A percentile compares a stretch with the other conserved stretches of the same genome.
phyloP scores from a whole-genome alignment of 202 grass and related monocot genomes.

The Panicum hallii region DNA sequence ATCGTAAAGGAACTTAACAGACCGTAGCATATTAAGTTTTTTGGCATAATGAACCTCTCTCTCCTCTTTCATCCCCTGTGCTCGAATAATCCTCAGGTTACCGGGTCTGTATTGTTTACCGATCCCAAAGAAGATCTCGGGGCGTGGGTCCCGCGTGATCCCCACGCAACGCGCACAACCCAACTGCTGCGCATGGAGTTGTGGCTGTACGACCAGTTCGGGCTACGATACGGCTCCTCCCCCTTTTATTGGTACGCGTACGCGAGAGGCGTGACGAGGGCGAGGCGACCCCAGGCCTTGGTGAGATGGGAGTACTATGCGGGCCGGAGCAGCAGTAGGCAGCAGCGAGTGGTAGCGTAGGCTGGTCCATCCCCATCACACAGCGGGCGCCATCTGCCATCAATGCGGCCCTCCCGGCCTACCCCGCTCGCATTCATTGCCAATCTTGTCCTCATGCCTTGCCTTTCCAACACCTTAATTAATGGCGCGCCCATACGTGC shows the following conservation, averaged over 20 bases:
- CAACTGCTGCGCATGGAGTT: background rate
- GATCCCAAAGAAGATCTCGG: conserved; percentile 33
- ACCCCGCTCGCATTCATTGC: conserved; percentile 51
- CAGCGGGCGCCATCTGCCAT: conserved; percentile 44
- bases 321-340: background rate
- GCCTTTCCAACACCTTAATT: conserved; percentile 61
- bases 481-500: conserved; percentile 53
- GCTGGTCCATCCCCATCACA: conserved; percentile 45
- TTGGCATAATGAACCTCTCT: too few species aligned
- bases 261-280: background rate
- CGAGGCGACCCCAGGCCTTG: background rate
- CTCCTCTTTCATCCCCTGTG: too few species aligned
- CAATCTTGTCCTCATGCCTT: conserved; percentile 62
- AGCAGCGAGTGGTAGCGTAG: background rate
- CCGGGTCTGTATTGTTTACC: conserved; percentile 1
- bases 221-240: background rate
- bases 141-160: conserved; percentile 23
- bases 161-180: background rate
- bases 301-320: background rate
- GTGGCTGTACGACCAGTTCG: background rate
- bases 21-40: too few species aligned
- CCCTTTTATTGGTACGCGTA: background rate
- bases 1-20: too few species aligned
- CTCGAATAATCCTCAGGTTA: background rate
- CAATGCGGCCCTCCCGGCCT: conserved; percentile 30